Percentiles rank a stretch among this genome's conserved stretches.
Evolutionary conservation across 2,329 filamentous ascomycete genomes (phyloP).

Genomic region (Fusarium clavum): DNA sequence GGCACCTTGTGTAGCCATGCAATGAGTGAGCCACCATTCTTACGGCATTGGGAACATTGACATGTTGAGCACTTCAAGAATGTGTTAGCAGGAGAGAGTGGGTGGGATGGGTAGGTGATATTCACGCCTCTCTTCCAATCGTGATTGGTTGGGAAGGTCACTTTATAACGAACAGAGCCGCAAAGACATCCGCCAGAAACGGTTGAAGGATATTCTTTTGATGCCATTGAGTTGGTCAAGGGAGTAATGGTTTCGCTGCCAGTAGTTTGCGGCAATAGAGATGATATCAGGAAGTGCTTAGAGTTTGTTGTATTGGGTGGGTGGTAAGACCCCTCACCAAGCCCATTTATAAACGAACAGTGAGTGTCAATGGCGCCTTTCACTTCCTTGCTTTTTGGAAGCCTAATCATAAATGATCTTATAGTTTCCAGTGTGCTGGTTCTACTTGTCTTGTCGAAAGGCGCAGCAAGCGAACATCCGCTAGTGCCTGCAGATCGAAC

Average conservation of each 20-base stretch:
- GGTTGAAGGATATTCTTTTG: slow-evolving; percentile 47
- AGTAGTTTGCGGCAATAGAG: not conserved
- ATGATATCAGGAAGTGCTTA: slow-evolving; percentile 5
- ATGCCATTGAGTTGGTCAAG: slow-evolving; percentile 29
- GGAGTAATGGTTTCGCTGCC: not conserved
- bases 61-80: slow-evolving; percentile 57
- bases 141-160: slow-evolving; percentile 59
- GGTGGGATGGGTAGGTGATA: not conserved
- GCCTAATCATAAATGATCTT: not conserved
- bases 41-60: slow-evolving; percentile 68
- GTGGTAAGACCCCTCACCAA: slow-evolving; percentile 13
- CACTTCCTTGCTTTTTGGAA: slow-evolving; percentile 7
- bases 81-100: not conserved
- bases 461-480: slow-evolving; percentile 1
- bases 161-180: slow-evolving; percentile 60
- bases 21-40: slow-evolving; percentile 61
- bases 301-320: slow-evolving; percentile 5
- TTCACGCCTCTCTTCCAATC: slow-evolving; percentile 55
- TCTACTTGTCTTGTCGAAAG: slow-evolving; percentile 22
- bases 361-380: slow-evolving; percentile 49
- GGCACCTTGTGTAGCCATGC: slow-evolving; percentile 56
- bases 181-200: slow-evolving; percentile 66
- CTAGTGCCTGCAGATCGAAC: slow-evolving; percentile 9
- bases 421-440: slow-evolving; percentile 19
- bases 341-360: slow-evolving; percentile 26